A percentile compares a stretch with the other conserved stretches of the same genome.
Conservation (phyloP, 148 eudicot genomes). For the Persicaria maculosa region DNA sequence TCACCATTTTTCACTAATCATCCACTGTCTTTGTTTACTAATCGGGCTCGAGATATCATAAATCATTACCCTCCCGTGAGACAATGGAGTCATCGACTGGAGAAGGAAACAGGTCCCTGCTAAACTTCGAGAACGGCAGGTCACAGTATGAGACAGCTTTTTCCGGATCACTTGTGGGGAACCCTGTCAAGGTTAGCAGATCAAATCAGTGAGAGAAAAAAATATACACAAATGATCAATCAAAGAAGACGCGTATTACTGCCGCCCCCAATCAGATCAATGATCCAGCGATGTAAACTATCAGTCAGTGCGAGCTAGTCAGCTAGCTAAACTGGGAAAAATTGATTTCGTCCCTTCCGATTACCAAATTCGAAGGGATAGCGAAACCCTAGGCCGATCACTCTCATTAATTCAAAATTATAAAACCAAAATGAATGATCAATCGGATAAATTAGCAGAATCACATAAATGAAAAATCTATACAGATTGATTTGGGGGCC, state of each 20-base stretch:
- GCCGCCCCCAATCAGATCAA: neutral
- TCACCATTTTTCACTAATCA: neutral
- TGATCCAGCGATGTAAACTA: neutral
- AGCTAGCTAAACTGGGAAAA: neutral
- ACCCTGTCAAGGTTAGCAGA: slow-evolving; percentile 21
- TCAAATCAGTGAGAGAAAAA: neutral
- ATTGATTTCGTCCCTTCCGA: neutral
- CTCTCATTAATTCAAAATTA: neutral
- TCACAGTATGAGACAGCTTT: slow-evolving; percentile 17
- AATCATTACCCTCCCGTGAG: slow-evolving; percentile 7
- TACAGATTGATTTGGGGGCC: neutral
- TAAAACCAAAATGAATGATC: neutral
- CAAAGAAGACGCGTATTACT: neutral
- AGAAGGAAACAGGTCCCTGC: slow-evolving; percentile 16
- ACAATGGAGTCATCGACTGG: slow-evolving; percentile 16
- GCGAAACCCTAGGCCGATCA: neutral
- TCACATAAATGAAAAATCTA: neutral
- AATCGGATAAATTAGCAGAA: neutral
- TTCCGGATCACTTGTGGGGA: slow-evolving; percentile 8
- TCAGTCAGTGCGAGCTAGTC: neutral
- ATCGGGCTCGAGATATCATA: slow-evolving; percentile 12
- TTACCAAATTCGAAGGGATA: neutral
- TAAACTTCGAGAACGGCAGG: slow-evolving; percentile 23
- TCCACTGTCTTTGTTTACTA: slow-evolving; percentile 8
- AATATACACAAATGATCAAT: neutral